Evolutionary conservation across 129 eudicot species (phyloP).

Genomic region (Flaveria robusta): DNA sequence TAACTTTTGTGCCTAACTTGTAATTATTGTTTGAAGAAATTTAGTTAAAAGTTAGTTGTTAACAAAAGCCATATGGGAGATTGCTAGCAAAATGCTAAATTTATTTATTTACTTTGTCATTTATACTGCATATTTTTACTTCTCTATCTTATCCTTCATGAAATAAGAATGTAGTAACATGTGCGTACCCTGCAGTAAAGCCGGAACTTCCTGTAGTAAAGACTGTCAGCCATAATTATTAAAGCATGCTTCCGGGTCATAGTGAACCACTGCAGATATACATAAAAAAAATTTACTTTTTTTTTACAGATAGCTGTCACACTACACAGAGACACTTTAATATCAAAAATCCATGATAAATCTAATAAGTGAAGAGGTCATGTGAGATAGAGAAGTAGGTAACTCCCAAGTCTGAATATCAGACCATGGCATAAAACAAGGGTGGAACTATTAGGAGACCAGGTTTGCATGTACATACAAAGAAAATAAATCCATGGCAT

Average conservation of each 20-base stretch:
- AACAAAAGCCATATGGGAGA: neutral
- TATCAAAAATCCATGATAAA: neutral
- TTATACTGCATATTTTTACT: slow-evolving; percentile 7
- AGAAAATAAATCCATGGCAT: neutral
- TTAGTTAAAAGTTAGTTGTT: neutral
- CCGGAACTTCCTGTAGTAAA: slow-evolving; percentile 69
- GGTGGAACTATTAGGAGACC: neutral
- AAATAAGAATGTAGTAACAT: slow-evolving; percentile 13
- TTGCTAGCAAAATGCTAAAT: neutral
- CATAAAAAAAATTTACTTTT: slow-evolving; percentile 1
- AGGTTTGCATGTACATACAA: neutral
- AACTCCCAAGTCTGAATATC: slow-evolving; percentile 3
- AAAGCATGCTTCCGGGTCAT: slow-evolving; percentile 76
- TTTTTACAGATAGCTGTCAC: neutral
- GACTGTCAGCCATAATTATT: slow-evolving; percentile 66
- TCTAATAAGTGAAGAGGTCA: neutral
- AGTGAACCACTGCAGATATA: slow-evolving; percentile 75
- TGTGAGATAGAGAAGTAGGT: neutral
- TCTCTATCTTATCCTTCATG: slow-evolving; percentile 6
- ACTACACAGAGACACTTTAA: neutral
- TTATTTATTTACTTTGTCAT: neutral
- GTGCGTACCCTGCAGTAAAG: slow-evolving; percentile 68
- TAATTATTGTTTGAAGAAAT: neutral
- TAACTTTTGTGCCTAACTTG: too few species aligned
- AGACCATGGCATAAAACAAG: slow-evolving; percentile 5